Evolutionary conservation across 2,329 filamentous ascomycete genomes (phyloP), one percentile per base, ranked within the genome.

Genomic region (Bretziella fagacearum): DNA sequence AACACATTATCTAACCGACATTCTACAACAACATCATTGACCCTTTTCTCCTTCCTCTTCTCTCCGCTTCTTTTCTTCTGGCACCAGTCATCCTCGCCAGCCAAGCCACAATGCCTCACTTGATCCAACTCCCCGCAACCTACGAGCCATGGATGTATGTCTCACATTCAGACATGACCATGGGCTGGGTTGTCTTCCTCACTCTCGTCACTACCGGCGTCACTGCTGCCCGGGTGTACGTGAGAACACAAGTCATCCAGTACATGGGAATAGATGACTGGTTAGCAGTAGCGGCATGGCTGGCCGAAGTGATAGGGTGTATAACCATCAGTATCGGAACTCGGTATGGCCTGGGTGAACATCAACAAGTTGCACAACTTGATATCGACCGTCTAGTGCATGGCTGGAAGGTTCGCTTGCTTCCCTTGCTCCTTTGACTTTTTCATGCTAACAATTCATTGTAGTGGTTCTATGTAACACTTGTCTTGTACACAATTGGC

Each of bases 401-500:
- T 13, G 46, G 46, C 3, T 48, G 46, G 33, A 57, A 56, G 53
- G 56, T 58, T 48, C 4, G 51, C 44, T 32, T 27, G 11, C 6
- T 6, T 25, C 27, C 2, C 20, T 17, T 5, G 2, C 23, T 10
- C 17, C 13, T n/a, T 13, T 11, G 23, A 7, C 41, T 44, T 6
- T 13, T 37, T 17, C 3, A 27, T 35, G 46, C 47, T 27, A 30
- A 46, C 17, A 11, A 8, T 26, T 25, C 22, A 36, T 22, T 20
- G 2, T 39, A 49, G 36, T 49, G 50, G 47, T 47, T 59, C 15
- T 53, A 56, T 27, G 52, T 53, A 33, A 48, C 29, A 25, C 55
- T 60, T 22, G 50, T 60, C 17, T 48, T 53, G 33, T 61, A 61
- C 52, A 61, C 59, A 35, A 27, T 58, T 43, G 56, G 53, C 26